Evolutionary conservation across 441 rosid species (phyloP), one percentile per base, ranked within the genome.

Genomic region (Populus hybrid): DNA sequence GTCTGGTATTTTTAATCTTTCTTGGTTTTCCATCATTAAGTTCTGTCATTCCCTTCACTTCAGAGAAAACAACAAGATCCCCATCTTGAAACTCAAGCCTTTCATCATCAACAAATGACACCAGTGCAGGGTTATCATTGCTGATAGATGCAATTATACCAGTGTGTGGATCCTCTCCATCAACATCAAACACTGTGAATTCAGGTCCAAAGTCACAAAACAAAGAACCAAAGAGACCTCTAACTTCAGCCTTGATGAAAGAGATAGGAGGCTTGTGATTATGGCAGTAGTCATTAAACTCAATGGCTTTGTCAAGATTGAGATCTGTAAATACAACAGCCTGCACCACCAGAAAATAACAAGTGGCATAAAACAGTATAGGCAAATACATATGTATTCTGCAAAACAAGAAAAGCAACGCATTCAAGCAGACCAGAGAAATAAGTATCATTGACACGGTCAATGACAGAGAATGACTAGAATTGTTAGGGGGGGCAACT

Each of bases 191-290:
- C 75, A 94, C 97, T 8, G 88, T 85, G 84, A 94, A 94, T 78
- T 84, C 92, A 77, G 98, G 93, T 75, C 99, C 98, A 86, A 94
- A 94, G 81, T 94, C 99, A 79, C 99, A 94, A 82, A 94, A 94
- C 24, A 93, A 86, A 8, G 93, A 89, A 77, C 99, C 99, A 87
- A 94, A 94, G 67, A 94, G 98, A 71, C 99, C 98, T 88, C 98
- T 89, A 66, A 92, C 94, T 84, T 93, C 99, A 72, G 94, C 85
- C 84, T 87, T 93, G 82, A 94, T 86, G 80, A 94, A 94, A 83
- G 97, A 80, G 18, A 94, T 91, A 11, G 99, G 92, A 69, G 99
- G 94, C 71, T 89, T 87, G 73, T 91, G 93, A 79, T 73, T 86
- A 83, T 92, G 97, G 83, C 99, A 94, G 78, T 86, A 92, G 80